Evolutionary conservation across 352 stramenopile species (phyloP), one percentile per base, ranked within the genome.

Genomic region (Pythium graminicola): DNA sequence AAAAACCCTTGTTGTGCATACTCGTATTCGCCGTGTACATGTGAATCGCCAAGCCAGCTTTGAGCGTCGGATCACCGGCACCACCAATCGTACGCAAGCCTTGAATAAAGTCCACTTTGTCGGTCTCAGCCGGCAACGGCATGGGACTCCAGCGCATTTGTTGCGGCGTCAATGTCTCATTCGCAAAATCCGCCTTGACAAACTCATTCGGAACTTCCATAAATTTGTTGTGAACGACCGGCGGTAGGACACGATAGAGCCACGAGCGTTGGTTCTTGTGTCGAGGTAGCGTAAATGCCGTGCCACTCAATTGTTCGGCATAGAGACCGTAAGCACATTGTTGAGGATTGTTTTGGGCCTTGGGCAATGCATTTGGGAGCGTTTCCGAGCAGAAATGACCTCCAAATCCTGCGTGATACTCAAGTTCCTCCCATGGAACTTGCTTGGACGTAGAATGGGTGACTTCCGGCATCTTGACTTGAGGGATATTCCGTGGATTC

Each of bases 221-320:
- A 65, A 85, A 88, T 63, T 85, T 76, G 32, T 81, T 70, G 59
- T 97, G 72, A 69, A 90, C 65, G 42, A 93, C 84, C 0, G 76
- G 74, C 14, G 94, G 93, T 51, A 95, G 62, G 36, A 97, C 90
- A 41, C 93, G 81, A 69, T 98, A 98, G 46, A 98, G 60, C 95
- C 95, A 98, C 36, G 75, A 78, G 71, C 78, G 81, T 54, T 95
- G 76, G 69, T 95, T 95, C 47, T 70, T 83, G 59, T 83, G 70
- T 20, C 94, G 82, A 40, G 94, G 93, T 50, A 94, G 59, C 22
- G 95, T 99, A 76, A 99, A 99, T 24, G 95, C 93, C 44, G 94
- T 98, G 38, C 95, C 95, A 17, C 89, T 98, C 27, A 99, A 63
- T 66, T 98, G 94, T 72, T 99, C 95, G 4, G 95, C 81, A 54